Base-by-base conservation (phyloP, 805 yeast species). In the Candida dajiaensis region DNA sequence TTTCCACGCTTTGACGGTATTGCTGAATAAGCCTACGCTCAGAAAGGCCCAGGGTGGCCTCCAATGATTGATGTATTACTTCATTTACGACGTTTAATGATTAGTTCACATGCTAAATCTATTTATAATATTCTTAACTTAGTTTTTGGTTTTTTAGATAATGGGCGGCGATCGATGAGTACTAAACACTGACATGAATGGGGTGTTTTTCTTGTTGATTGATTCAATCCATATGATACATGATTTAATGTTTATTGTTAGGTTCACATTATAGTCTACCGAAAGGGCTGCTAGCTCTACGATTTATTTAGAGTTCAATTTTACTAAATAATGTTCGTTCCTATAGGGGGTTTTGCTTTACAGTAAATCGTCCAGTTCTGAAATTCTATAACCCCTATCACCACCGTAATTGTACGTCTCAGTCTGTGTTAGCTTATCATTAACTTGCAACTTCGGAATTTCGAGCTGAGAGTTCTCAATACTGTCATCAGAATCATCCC, bases 401-500 rank as follows among this genome's bases (percentile, higher is more conserved):
- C 20, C n/a, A 5, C 54, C 57, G 29, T 50, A 55, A 42, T 53
- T 44, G 31, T 55, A 55, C 3, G 58, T 55, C 35, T 44, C 50
- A 1, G 58, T 55, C 35, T 51, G 54, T 15, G 57, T 53, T 6
- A 44, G 18, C 36, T 37, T 45, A 8, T 23, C 44, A 11, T 41
- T 31, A 19, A 25, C 22, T 10, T 25, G 8, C 15, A 18, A 8
- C 15, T 33, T 31, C 11, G 36, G 20, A 8, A 33, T 18, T 8
- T 8, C 20, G 4, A 20, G 8, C 15, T 33, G 36, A 7, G 36
- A 33, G 16, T 44, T 46, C 16, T 47, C 51, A 19, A 36, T 19
- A 12, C 43, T 48, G 8, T 51, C 51, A 28, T 49, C 52, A 13
- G 39, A 22, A 13, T 47, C 51, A 35, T 50, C 42, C 6, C 28